Evolutionary conservation across 495 filamentous ascomycete species (phyloP), one percentile per base, ranked within the genome.

Genomic region (Penicillium macrosclerotiorum): DNA sequence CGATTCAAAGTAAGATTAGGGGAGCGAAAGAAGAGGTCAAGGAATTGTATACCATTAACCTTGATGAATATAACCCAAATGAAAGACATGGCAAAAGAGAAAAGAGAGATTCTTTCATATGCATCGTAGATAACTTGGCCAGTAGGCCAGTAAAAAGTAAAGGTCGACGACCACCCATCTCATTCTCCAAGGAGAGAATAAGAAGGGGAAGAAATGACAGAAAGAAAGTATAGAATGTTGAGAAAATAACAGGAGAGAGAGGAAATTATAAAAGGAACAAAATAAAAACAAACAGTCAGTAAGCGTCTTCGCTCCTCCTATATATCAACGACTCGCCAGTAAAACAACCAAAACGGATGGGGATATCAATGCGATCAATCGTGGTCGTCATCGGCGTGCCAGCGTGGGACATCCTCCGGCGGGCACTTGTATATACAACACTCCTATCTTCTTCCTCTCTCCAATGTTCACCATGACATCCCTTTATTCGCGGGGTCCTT

Each of bases 351-450:
- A 37, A 49, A 44, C 37, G 41, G 29, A 52, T 43, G 39, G 51
- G 39, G 51, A 54, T 54, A 54, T 54, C 51, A 48, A 54, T 49
- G 51, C 51, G 32, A 44, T 50, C 43, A 44, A 53, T 48, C 51
- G 30, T 49, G 39, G 23, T 44, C 52, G 31, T 52, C 44, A 48
- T 55, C 43, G 35, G 30, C 41, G 30, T 40, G 42, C 36, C 44
- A 34, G 49, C 45, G 45, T 53, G 45, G 38, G 37, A 37, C 34
- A 51, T n/a, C n/a, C 37, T 45, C 36, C 27, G 20, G 31, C 37
- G 17, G n/a, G n/a, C n/a, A n/a, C n/a, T 43, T 30, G 24, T 53
- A 52, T 53, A 4, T 56, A 52, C 53, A 56, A 34, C 16, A 20
- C n/a, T 37, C 17, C n/a, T 13, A 11, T 6, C 12, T 19, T 41